Percentiles rank a stretch among this genome's conserved stretches.
Evolutionary conservation across 2,329 filamentous ascomycete species (phyloP).

Genomic region (Talaromyces sp.): DNA sequence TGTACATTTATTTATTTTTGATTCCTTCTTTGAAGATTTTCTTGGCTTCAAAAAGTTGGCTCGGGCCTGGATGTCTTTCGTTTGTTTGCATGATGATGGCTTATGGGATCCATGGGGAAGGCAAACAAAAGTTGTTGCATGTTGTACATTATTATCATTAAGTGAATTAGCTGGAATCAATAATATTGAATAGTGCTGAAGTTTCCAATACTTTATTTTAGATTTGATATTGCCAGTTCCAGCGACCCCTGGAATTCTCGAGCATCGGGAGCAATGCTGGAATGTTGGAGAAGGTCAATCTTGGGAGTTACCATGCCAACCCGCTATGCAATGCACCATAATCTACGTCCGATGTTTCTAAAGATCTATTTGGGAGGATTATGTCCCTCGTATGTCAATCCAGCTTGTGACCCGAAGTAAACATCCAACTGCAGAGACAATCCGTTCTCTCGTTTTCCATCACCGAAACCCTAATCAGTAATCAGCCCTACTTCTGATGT

Average conservation of each 20-base stretch:
- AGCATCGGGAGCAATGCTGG: conserved; percentile 2
- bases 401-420: too few relatives aligned
- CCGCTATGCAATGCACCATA: background rate
- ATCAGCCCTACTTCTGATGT: background rate
- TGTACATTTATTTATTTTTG: background rate
- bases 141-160: background rate
- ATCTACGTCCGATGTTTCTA: background rate
- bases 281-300: background rate
- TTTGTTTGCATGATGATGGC: conserved; percentile 7
- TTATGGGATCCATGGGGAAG: conserved; percentile 3
- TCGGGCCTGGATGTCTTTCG: background rate
- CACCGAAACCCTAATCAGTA: too few relatives aligned
- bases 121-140: background rate
- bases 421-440: too few relatives aligned
- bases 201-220: background rate
- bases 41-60: background rate
- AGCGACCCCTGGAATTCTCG: background rate
- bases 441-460: too few relatives aligned
- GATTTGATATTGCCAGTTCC: background rate
- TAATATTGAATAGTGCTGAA: background rate
- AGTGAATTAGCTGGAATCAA: conserved; percentile 1
- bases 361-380: too few relatives aligned
- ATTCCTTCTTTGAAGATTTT: background rate
- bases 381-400: too few relatives aligned
- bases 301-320: background rate